Percentiles rank a stretch among this genome's conserved stretches.
phyloP scores from a whole-genome alignment of 768 basidiomycete species.

The Tricholoma saponaceum region DNA sequence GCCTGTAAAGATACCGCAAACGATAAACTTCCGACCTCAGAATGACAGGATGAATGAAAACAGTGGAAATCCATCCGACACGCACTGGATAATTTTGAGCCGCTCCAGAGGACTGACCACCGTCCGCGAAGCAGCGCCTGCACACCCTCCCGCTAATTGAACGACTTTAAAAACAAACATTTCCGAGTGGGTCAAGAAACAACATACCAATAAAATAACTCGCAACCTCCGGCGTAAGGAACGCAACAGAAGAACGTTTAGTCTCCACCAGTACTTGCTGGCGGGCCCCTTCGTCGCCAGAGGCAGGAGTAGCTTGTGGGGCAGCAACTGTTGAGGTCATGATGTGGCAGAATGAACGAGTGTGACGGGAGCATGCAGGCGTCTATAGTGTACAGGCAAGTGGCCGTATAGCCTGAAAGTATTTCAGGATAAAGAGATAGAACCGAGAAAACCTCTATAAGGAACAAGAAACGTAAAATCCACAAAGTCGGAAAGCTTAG shows the following conservation, averaged over 20 bases:
- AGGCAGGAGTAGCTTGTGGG: neutral
- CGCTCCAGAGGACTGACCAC: slow-evolving; percentile 91
- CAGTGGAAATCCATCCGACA: slow-evolving; percentile 6
- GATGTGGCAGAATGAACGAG: neutral
- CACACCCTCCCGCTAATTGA: slow-evolving; percentile 47
- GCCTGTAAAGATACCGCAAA: slow-evolving; percentile 42
- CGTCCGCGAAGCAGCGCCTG: slow-evolving; percentile 74
- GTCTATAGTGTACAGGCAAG: neutral
- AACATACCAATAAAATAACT: slow-evolving; percentile 42
- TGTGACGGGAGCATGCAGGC: neutral
- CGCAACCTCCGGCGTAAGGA: slow-evolving; percentile 33
- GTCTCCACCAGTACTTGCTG: neutral
- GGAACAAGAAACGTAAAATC: neutral
- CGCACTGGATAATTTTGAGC: slow-evolving; percentile 95
- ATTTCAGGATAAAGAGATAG: neutral
- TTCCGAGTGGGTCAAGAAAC: neutral
- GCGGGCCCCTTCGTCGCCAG: neutral
- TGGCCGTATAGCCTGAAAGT: neutral
- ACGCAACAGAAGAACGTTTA: slow-evolving; percentile 23
- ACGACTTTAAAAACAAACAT: slow-evolving; percentile 7
- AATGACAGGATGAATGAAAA: slow-evolving; percentile 4
- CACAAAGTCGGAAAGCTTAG: neutral
- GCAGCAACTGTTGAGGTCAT: neutral
- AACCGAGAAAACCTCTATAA: neutral
- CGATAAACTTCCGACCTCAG: slow-evolving; percentile 2